Conservation (phyloP, 495 filamentous ascomycete species). For the Annulohypoxylon moriforme region DNA sequence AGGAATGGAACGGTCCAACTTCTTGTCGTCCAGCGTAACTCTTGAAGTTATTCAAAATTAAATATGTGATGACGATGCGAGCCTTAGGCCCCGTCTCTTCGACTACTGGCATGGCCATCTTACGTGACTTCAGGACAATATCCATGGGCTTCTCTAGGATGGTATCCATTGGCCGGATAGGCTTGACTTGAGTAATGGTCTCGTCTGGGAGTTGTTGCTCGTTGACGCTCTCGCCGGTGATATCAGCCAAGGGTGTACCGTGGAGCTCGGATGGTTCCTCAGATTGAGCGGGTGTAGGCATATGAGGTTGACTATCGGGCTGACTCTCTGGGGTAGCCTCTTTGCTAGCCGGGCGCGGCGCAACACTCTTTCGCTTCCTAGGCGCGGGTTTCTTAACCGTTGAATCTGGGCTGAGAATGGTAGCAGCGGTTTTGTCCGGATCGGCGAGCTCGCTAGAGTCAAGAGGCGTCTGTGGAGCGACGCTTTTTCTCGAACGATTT, state of each 20-base stretch:
- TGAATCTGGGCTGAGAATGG: conserved; percentile 67
- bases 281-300: conserved; percentile 59
- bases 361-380: conserved; percentile 76
- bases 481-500: conserved; percentile 59
- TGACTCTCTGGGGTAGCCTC: conserved; percentile 44
- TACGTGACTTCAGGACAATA: conserved; percentile 89
- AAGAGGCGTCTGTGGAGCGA: conserved; percentile 51
- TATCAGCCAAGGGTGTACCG: conserved; percentile 78
- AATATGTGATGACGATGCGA: conserved; percentile 89
- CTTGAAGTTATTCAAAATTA: conserved; percentile 96
- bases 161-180: conserved; percentile 77
- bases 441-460: conserved; percentile 71
- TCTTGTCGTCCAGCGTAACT: conserved; percentile 95
- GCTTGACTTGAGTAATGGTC: conserved; percentile 64
- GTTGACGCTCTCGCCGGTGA: conserved; percentile 78
- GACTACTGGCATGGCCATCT: conserved; percentile 69
- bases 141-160: conserved; percentile 91
- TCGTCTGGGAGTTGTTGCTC: conserved; percentile 50
- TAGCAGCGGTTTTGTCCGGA: conserved; percentile 62
- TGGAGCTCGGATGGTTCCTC: conserved; percentile 59
- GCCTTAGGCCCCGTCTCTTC: conserved; percentile 81
- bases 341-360: conserved; percentile 58
- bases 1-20: conserved; percentile 95
- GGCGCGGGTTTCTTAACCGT: conserved; percentile 72
- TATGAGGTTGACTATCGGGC: conserved; percentile 63